Evolutionary conservation across 2,329 filamentous ascomycete species (phyloP), one percentile per base, ranked within the genome.

Genomic region (Calonectria pseudoturangicola): DNA sequence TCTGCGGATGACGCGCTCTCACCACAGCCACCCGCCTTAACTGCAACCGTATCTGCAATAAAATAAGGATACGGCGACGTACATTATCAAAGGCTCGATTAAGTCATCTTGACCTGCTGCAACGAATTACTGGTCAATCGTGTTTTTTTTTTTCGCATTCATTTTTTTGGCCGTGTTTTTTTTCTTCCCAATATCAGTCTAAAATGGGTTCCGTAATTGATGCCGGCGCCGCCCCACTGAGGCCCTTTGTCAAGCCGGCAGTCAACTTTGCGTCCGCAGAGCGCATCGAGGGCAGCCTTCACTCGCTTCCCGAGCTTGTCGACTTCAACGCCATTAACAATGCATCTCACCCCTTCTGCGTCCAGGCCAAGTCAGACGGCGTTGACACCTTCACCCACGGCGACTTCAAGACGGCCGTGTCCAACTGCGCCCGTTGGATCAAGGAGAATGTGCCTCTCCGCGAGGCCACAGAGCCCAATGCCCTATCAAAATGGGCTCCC

Each of bases 261-360:
- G 66, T 75, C 56, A 73, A 76, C 71, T 76, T 76, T 56, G 66
- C 60, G 12, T 76, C 75, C n/a, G 25, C 72, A 5, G 60, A 71
- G 66, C 72, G 74, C 50, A 64, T 70, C 5, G 68, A 68, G 21
- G 68, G 72, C 33, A 39, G 71, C 30, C 64, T 77, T 4, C 73
- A 74, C 50, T 75, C 76, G 28, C 66, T 78, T 25, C 73, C 75
- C 2, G 79, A 81, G 41, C 66, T 82, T 15, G 74, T 82, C 27
- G 71, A 80, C 58, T 82, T 80, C 73, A 80, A 82, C 66, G 76
- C 80, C 15, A n/a, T 67, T 2, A 41, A 78, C 41, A 82, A 82
- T 41, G 74, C 80, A 0, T 41, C 74, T 33, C 78, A 80, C 27
- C 36, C 73, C 4, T 81, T 81, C 62, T 80, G 80, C 58, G 41